Evolutionary conservation across 495 filamentous ascomycete species (phyloP).

Genomic region (Poronia punctata): DNA sequence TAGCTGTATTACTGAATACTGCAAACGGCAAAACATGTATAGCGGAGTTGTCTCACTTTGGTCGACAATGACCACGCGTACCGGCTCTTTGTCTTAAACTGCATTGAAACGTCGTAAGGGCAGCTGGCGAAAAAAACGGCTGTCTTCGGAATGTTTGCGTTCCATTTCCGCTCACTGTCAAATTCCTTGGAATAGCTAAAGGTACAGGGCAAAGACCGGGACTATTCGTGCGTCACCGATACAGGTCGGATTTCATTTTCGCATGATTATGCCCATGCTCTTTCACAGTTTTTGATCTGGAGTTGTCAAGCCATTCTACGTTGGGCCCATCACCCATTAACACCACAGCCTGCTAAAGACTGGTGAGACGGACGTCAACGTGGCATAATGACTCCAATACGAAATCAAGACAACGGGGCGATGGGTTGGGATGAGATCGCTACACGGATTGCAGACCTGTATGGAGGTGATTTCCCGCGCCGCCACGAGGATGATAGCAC

Average conservation of each 20-base stretch:
- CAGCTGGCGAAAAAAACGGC: constrained; percentile 7
- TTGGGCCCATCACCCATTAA: not conserved
- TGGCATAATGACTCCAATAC: constrained; percentile 6
- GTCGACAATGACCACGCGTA: not conserved
- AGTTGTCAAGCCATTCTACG: too few relatives aligned
- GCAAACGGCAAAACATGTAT: constrained; percentile 20
- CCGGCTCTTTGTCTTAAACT: constrained; percentile 25
- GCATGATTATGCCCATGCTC: too few relatives aligned
- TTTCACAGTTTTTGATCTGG: too few relatives aligned
- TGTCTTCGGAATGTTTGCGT: constrained; percentile 19
- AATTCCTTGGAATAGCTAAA: too few relatives aligned
- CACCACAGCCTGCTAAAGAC: constrained; percentile 3
- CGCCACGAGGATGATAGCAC: not conserved
- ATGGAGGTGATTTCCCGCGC: not conserved
- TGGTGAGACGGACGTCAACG: not conserved
- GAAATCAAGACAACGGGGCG: not conserved
- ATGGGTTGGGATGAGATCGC: not conserved
- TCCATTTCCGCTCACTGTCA: constrained; percentile 8
- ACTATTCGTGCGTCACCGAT: too few relatives aligned
- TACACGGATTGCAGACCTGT: constrained; percentile 2
- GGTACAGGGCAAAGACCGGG: too few relatives aligned
- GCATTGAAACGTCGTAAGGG: constrained; percentile 7
- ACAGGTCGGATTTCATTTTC: too few relatives aligned
- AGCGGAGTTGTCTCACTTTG: constrained; percentile 18
- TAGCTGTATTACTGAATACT: constrained; percentile 6